phyloP scores from a whole-genome alignment of 2,329 filamentous ascomycete genomes.

The Cercospora sojina region DNA sequence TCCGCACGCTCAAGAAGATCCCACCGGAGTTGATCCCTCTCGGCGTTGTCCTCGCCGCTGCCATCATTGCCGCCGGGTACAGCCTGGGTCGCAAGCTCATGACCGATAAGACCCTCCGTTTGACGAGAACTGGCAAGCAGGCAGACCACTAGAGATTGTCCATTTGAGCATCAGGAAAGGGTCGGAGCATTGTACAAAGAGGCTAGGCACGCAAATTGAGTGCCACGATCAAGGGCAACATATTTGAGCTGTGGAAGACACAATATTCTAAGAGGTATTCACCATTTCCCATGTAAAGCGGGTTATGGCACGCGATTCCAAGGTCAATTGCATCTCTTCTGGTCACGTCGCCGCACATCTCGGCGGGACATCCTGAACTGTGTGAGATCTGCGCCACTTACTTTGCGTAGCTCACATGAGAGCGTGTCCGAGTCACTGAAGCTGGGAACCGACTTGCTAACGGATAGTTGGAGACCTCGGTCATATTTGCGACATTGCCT shows the following conservation, averaged over 20 bases:
- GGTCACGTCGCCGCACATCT: not conserved
- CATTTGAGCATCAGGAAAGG: not conserved
- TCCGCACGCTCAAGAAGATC: slow-evolving; percentile 84
- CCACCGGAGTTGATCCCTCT: slow-evolving; percentile 93
- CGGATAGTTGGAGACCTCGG: too few species aligned
- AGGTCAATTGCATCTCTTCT: not conserved
- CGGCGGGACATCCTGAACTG: not conserved
- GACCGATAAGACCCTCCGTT: slow-evolving; percentile 88
- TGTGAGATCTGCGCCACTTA: too few species aligned
- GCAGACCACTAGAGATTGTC: slow-evolving; percentile 23
- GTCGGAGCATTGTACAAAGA: slow-evolving; percentile 18
- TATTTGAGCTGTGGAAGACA: not conserved
- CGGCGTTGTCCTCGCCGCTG: slow-evolving; percentile 77
- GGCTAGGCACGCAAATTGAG: slow-evolving; percentile 9
- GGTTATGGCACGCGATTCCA: not conserved
- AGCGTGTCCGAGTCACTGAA: too few species aligned
- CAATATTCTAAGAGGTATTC: not conserved
- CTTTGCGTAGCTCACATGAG: too few species aligned
- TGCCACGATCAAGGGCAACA: slow-evolving; percentile 4
- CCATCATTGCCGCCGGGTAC: slow-evolving; percentile 77
- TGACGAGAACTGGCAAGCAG: slow-evolving; percentile 65
- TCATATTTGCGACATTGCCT: not conserved
- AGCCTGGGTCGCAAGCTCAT: slow-evolving; percentile 78
- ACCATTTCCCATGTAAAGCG: not conserved
- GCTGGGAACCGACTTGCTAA: too few species aligned